phyloP scores from a whole-genome alignment of 2,329 filamentous ascomycete genomes.

The Neospermospora avenae region DNA sequence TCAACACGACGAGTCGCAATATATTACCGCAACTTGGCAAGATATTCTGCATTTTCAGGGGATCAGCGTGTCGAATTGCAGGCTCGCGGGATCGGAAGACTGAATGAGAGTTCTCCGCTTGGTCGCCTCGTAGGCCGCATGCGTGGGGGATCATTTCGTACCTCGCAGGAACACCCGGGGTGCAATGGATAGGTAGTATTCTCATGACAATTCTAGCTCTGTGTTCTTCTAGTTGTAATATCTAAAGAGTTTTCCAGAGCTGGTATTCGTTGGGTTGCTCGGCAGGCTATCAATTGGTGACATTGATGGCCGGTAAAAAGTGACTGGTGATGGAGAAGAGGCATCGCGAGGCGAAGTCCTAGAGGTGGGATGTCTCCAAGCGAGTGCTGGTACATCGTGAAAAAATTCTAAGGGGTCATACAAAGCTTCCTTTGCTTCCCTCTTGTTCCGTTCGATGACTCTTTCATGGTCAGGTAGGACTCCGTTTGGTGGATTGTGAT shows the following conservation, averaged over 20 bases:
- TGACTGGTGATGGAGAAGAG: not conserved
- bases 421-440: not conserved
- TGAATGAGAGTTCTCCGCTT: not conserved
- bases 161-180: not conserved
- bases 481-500: not conserved
- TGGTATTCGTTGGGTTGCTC: not conserved
- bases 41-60: not conserved
- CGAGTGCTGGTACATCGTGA: not conserved
- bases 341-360: not conserved
- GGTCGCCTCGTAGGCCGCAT: slow-evolving; percentile 1
- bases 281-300: not conserved
- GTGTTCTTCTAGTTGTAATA: not conserved
- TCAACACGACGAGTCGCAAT: not conserved
- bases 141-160: not conserved
- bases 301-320: not conserved
- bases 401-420: not conserved
- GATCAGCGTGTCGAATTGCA: not conserved
- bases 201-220: not conserved
- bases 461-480: not conserved
- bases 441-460: not conserved
- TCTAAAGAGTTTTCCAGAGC: not conserved
- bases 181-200: not conserved
- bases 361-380: not conserved
- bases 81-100: not conserved
- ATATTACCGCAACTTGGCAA: not conserved